Percentiles rank a stretch among this genome's conserved stretches.
Conservation (phyloP, 805 yeast genomes). For the Hyphopichia homilentoma region DNA sequence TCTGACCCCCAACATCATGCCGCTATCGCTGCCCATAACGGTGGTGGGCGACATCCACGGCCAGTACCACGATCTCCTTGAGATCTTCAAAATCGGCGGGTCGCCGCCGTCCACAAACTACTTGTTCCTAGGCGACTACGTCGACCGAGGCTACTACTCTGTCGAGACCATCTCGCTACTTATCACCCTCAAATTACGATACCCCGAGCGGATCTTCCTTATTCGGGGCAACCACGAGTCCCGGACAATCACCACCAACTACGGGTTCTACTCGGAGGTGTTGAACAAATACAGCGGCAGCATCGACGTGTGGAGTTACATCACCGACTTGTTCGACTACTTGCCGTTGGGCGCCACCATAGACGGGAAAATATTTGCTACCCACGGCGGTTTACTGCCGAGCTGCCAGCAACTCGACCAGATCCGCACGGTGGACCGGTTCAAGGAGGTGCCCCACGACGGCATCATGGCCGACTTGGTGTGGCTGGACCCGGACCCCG, state of each 20-base stretch:
- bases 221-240: conserved; percentile 96
- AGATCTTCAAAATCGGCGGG: conserved; percentile 92
- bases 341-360: conserved; percentile 85
- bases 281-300: conserved; percentile 77
- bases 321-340: conserved; percentile 92
- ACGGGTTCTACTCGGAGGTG: conserved; percentile 96
- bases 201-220: conserved; percentile 77
- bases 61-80: conserved; percentile 89
- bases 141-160: conserved; percentile 90
- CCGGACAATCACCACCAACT: conserved; percentile 93
- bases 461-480: conserved; percentile 99
- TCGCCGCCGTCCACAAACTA: conserved; percentile 91
- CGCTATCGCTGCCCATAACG: conserved; percentile 81
- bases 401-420: conserved; percentile 93
- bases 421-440: conserved; percentile 83
- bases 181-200: conserved; percentile 78
- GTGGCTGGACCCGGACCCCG: conserved; percentile 97
- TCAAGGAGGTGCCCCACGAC: conserved; percentile 95
- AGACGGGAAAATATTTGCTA: conserved; percentile 86
- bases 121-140: conserved; percentile 91
- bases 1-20: conserved; percentile 81
- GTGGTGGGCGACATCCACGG: conserved; percentile 98
- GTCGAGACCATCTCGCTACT: conserved; percentile 88
- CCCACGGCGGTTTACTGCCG: conserved; percentile 96
- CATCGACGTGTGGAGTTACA: conserved; percentile 75